These are phyloP conservation scores for Smittium culicis DNA, from an alignment of 371 early-diverging fungal genomes.

Conservation along the genomic window DNA sequence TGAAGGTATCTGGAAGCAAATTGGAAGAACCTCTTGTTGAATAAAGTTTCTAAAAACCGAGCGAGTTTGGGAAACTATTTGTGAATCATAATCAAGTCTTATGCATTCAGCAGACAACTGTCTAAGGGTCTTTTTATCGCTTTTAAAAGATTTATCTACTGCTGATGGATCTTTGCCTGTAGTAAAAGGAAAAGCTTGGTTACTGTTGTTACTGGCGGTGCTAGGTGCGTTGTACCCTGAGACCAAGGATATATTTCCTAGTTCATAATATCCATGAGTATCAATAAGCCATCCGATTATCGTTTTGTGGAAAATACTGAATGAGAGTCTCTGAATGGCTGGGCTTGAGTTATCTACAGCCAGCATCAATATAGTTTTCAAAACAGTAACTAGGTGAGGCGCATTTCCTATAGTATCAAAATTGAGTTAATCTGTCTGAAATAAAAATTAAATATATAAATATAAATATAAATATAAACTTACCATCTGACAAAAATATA, in stretches of 20 bases:
- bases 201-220: constrained; percentile 17
- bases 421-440: too few relatives aligned
- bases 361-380: constrained; percentile 64
- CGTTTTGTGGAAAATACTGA: constrained; percentile 64
- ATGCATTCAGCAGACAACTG: constrained; percentile 27
- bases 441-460: background rate
- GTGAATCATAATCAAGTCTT: constrained; percentile 19
- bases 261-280: constrained; percentile 22
- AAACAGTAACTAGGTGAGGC: constrained; percentile 50
- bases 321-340: constrained; percentile 63
- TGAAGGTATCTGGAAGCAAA: constrained; percentile 70
- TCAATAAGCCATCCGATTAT: constrained; percentile 57
- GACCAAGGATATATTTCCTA: constrained; percentile 22
- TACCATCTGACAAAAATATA: constrained; percentile 49
- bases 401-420: constrained; percentile 42
- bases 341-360: constrained; percentile 58
- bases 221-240: constrained; percentile 17
- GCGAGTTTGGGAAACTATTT: constrained; percentile 16
- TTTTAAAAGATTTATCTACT: background rate
- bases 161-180: background rate
- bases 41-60: constrained; percentile 56
- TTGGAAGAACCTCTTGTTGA: constrained; percentile 57
- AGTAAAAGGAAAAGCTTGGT: background rate
- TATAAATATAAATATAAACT: constrained; percentile 29
- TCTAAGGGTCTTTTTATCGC: constrained; percentile 16